phyloP scores from a whole-genome alignment of 805 yeast genomes.

The Hanseniaspora mollemarum region DNA sequence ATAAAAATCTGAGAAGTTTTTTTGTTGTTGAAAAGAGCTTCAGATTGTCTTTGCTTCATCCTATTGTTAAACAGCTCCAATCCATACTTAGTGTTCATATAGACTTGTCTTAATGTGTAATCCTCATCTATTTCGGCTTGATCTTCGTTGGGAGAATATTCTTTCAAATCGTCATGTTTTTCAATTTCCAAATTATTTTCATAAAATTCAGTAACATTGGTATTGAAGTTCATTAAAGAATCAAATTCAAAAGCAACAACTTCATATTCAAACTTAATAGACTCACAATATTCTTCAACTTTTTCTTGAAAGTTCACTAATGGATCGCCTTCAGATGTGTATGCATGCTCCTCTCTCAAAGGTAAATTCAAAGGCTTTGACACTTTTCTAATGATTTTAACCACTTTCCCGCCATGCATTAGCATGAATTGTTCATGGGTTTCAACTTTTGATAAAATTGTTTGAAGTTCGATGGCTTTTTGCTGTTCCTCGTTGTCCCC shows the following conservation, averaged over 20 bases:
- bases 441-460: background rate
- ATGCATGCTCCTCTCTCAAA: constrained; percentile 6
- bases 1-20: constrained; percentile 66
- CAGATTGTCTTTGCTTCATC: constrained; percentile 53
- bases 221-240: constrained; percentile 20
- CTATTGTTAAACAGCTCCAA: constrained; percentile 32
- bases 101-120: constrained; percentile 19
- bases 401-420: constrained; percentile 16
- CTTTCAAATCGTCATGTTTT: background rate
- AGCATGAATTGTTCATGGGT: constrained; percentile 14
- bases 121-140: constrained; percentile 15
- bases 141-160: background rate
- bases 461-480: background rate
- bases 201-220: constrained; percentile 8
- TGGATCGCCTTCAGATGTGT: background rate
- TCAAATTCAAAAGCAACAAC: constrained; percentile 25
- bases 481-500: background rate
- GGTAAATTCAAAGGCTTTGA: constrained; percentile 9
- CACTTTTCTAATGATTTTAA: constrained; percentile 6
- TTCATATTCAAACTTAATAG: constrained; percentile 21
- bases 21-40: constrained; percentile 51
- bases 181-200: constrained; percentile 6
- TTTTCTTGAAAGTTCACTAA: constrained; percentile 25
- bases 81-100: constrained; percentile 24
- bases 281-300: constrained; percentile 25